Percentiles rank a stretch among this genome's conserved stretches.
These are phyloP conservation scores for Hylodesmum podocarpum DNA, from an alignment of 306 rosid species.

Conservation along the genomic window DNA sequence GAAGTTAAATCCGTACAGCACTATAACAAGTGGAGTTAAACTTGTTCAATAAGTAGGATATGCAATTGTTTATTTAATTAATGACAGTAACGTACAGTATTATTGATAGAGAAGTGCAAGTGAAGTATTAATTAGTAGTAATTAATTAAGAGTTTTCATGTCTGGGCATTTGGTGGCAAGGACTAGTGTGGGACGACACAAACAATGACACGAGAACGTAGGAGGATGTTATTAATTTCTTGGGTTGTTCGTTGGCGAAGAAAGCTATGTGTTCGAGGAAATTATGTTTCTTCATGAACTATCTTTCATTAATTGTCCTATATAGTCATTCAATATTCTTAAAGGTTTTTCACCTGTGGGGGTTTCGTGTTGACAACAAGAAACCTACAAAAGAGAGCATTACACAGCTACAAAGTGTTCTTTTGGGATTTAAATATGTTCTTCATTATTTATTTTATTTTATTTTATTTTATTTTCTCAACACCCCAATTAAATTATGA, in stretches of 20 bases:
- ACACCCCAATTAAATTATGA: background rate
- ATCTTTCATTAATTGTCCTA: slow-evolving; percentile 3
- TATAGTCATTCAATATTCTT: too few species aligned
- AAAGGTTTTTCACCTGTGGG: background rate
- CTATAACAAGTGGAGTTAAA: slow-evolving; percentile 1
- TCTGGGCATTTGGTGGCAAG: slow-evolving; percentile 39
- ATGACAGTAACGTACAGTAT: background rate
- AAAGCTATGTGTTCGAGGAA: slow-evolving; percentile 40
- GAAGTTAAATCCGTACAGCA: slow-evolving; percentile 2
- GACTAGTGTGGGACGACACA: slow-evolving; percentile 36
- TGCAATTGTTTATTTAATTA: background rate
- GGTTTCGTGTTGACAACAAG: slow-evolving; percentile 25
- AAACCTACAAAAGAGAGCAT: slow-evolving; percentile 24
- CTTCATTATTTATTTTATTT: background rate
- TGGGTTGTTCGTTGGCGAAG: slow-evolving; percentile 54
- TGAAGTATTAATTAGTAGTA: slow-evolving; percentile 9
- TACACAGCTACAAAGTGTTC: background rate
- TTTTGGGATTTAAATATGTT: background rate
- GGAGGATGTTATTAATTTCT: slow-evolving; percentile 26
- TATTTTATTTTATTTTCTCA: too few species aligned
- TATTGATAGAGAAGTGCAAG: background rate
- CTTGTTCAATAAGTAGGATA: slow-evolving; percentile 25
- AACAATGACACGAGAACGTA: slow-evolving; percentile 44
- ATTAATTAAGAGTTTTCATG: slow-evolving; percentile 13
- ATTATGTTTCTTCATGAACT: slow-evolving; percentile 14